These are phyloP conservation scores for Fraxinus xanthoxyloides DNA, from an alignment of 305 asterid species.

Conservation along the genomic window DNA sequence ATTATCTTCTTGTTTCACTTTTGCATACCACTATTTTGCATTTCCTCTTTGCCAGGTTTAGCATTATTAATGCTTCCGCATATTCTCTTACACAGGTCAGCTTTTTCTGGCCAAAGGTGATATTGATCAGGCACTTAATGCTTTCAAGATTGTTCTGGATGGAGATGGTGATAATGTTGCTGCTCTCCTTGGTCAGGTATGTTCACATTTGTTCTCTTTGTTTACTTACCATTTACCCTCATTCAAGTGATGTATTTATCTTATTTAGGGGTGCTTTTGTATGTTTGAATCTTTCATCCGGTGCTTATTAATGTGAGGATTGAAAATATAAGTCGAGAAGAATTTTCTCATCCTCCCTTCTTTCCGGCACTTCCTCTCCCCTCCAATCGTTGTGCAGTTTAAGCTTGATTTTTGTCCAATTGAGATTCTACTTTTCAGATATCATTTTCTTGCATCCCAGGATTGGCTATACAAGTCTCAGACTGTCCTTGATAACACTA, in stretches of 20 bases:
- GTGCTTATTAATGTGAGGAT: background rate
- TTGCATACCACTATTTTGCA: too few relatives aligned
- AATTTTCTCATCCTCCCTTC: slow-evolving; percentile 10
- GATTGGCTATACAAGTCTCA: background rate
- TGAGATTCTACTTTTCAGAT: slow-evolving; percentile 7
- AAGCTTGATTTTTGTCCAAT: background rate
- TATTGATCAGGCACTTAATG: slow-evolving; percentile 80
- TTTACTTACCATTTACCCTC: background rate
- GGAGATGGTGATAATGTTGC: slow-evolving; percentile 87
- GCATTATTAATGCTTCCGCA: slow-evolving; percentile 17
- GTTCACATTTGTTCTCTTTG: slow-evolving; percentile 21
- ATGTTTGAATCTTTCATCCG: background rate
- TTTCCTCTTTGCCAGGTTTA: background rate
- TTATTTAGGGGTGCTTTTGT: background rate
- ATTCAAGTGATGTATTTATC: background rate
- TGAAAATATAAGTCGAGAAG: background rate
- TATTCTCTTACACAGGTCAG: slow-evolving; percentile 64
- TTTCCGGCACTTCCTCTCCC: background rate
- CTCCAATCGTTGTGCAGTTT: background rate
- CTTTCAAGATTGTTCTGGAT: slow-evolving; percentile 89
- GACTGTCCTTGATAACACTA: slow-evolving; percentile 14
- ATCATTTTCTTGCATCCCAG: slow-evolving; percentile 20
- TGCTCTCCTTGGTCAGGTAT: slow-evolving; percentile 97
- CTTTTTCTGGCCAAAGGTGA: slow-evolving; percentile 95
- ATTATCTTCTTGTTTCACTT: too few relatives aligned